phyloP scores from a whole-genome alignment of 164 flowering plant species.

The Stephania yunnanensis region DNA sequence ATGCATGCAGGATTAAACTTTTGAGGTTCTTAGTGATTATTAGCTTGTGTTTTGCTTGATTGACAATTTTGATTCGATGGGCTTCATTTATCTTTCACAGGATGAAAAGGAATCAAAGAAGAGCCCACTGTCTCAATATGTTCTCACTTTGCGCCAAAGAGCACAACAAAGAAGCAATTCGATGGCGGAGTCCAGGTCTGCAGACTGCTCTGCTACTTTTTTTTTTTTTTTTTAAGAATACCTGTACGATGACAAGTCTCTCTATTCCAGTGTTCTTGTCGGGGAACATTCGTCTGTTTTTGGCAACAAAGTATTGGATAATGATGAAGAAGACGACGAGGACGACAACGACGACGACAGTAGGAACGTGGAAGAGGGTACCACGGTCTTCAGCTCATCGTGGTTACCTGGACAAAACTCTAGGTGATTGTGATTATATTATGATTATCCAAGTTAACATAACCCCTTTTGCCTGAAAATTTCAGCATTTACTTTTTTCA shows the following conservation, averaged over 20 bases:
- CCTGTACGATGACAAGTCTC: not conserved
- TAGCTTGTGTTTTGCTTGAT: not conserved
- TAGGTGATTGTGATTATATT: constrained; percentile 27
- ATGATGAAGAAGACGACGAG: constrained; percentile 31
- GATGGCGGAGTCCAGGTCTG: constrained; percentile 68
- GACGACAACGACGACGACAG: constrained; percentile 13
- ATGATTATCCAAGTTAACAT: not conserved
- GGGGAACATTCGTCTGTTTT: constrained; percentile 62
- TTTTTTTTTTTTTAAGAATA: not conserved
- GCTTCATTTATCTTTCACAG: constrained; percentile 25
- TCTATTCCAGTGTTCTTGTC: constrained; percentile 58
- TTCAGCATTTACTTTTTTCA: not conserved
- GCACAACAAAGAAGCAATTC: constrained; percentile 59
- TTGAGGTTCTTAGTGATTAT: not conserved
- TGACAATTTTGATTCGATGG: not conserved
- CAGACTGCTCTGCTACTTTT: not conserved
- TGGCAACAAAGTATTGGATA: constrained; percentile 29
- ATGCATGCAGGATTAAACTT: not conserved
- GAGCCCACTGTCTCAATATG: constrained; percentile 72
- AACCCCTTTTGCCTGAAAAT: too few relatives aligned
- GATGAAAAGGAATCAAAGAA: constrained; percentile 54
- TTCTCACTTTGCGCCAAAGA: constrained; percentile 43
- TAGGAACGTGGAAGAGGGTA: constrained; percentile 31
- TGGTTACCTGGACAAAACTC: constrained; percentile 67
- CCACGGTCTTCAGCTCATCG: constrained; percentile 50